These are phyloP conservation scores for Wickerhamiella shivajii DNA, from an alignment of 805 yeast genomes.

Conservation along the genomic window DNA sequence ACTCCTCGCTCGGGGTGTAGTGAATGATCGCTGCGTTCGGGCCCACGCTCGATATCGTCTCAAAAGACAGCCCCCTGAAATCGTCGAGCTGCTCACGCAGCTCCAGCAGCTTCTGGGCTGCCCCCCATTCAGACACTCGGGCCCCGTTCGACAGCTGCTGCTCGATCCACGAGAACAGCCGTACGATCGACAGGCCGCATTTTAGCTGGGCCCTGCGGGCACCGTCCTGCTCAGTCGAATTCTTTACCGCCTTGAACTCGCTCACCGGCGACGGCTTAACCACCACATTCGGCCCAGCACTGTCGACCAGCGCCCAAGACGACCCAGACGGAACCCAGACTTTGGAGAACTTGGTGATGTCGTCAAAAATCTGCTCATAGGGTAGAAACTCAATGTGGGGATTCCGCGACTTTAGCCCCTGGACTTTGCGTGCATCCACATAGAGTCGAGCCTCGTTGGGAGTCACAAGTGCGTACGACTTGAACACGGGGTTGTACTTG, in stretches of 20 bases:
- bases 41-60: conserved; percentile 62
- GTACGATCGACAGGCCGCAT: conserved; percentile 65
- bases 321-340: conserved; percentile 41
- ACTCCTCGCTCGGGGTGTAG: conserved; percentile 46
- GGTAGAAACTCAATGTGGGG: conserved; percentile 35
- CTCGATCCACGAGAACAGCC: conserved; percentile 64
- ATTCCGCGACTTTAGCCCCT: conserved; percentile 30
- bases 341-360: conserved; percentile 27
- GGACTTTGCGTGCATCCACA: conserved; percentile 34
- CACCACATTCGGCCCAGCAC: conserved; percentile 29
- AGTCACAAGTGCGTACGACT: conserved; percentile 44
- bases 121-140: conserved; percentile 43
- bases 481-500: conserved; percentile 76
- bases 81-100: conserved; percentile 27
- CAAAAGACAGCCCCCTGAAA: conserved; percentile 48
- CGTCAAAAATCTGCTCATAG: conserved; percentile 47
- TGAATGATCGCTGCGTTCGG: conserved; percentile 68
- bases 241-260: conserved; percentile 62
- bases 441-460: conserved; percentile 33
- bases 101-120: conserved; percentile 37
- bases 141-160: conserved; percentile 23
- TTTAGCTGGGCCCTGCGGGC: conserved; percentile 63
- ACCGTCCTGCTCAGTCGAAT: conserved; percentile 53
- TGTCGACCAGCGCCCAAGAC: conserved; percentile 54
- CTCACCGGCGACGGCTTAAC: conserved; percentile 45